These are phyloP conservation scores for Erodium moschatum DNA, from an alignment of 441 rosid genomes.

Conservation along the genomic window DNA sequence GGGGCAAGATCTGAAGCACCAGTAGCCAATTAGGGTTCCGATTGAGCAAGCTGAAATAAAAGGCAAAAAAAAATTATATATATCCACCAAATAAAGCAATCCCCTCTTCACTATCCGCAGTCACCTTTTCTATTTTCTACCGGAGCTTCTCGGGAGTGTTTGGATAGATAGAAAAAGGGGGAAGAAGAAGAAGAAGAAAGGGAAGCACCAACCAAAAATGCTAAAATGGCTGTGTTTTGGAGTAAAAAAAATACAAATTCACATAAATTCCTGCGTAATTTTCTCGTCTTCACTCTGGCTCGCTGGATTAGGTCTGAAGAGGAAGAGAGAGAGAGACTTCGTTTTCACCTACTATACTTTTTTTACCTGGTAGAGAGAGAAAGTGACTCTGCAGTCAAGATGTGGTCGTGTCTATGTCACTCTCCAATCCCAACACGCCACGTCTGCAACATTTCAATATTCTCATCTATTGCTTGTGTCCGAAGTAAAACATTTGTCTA, in stretches of 20 bases:
- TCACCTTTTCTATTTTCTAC: neutral
- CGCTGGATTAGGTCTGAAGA: constrained; percentile 31
- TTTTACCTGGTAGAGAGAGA: neutral
- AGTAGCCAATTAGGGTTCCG: constrained; percentile 6
- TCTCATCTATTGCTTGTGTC: too few species aligned
- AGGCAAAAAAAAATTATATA: neutral
- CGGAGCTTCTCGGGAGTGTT: neutral
- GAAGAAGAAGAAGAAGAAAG: neutral
- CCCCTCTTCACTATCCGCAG: constrained; percentile 18
- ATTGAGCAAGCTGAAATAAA: constrained; percentile 7
- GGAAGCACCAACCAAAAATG: neutral
- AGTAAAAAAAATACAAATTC: neutral
- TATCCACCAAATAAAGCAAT: constrained; percentile 14
- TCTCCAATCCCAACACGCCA: constrained; percentile 29
- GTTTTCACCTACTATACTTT: constrained; percentile 46
- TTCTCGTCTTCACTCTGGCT: constrained; percentile 8
- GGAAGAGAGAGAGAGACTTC: constrained; percentile 25
- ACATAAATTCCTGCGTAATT: constrained; percentile 2
- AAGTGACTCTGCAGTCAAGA: constrained; percentile 24
- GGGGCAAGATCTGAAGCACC: too few species aligned
- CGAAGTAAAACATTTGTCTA: neutral
- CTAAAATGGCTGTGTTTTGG: neutral
- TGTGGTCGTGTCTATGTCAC: constrained; percentile 20
- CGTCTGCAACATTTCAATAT: constrained; percentile 17
- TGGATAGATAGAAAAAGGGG: neutral